Evolutionary conservation across 1,139 yeast genomes (phyloP).

Genomic region (Kluyveromyces marxianus): DNA sequence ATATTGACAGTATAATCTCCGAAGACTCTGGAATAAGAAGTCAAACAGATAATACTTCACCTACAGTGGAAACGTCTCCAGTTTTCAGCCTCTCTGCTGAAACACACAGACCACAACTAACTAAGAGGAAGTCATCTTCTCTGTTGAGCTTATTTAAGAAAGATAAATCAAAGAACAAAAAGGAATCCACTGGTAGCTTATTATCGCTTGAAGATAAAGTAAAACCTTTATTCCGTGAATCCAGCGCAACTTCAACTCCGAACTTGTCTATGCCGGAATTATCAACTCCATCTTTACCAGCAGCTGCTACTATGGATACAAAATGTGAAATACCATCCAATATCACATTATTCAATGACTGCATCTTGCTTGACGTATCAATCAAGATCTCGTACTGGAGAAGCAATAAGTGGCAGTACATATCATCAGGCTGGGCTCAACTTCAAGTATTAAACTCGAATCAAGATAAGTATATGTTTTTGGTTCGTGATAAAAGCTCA

Average conservation of each 20-base stretch:
- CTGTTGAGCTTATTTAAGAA: slow-evolving; percentile 20
- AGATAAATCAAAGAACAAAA: slow-evolving; percentile 4
- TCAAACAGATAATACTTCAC: not conserved
- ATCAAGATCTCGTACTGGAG: slow-evolving; percentile 22
- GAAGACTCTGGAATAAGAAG: not conserved
- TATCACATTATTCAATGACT: slow-evolving; percentile 8
- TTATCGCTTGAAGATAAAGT: not conserved
- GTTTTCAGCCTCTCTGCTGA: slow-evolving; percentile 17
- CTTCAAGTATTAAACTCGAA: slow-evolving; percentile 6
- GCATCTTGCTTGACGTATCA: slow-evolving; percentile 12
- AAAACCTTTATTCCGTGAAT: not conserved
- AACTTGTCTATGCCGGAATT: slow-evolving; percentile 3
- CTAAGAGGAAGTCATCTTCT: slow-evolving; percentile 15
- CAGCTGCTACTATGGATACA: slow-evolving; percentile 1
- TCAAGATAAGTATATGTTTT: slow-evolving; percentile 5
- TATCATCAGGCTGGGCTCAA: slow-evolving; percentile 5
- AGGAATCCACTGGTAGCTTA: slow-evolving; percentile 4
- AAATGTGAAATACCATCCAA: slow-evolving; percentile 10
- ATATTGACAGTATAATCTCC: slow-evolving; percentile 21
- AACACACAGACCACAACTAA: slow-evolving; percentile 18
- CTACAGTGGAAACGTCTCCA: not conserved
- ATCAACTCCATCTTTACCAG: not conserved
- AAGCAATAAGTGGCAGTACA: slow-evolving; percentile 18
- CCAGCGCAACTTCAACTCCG: not conserved
- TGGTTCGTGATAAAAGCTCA: slow-evolving; percentile 1